Evolutionary conservation across 441 rosid genomes (phyloP).

Genomic region (Dalechampia spathulata): DNA sequence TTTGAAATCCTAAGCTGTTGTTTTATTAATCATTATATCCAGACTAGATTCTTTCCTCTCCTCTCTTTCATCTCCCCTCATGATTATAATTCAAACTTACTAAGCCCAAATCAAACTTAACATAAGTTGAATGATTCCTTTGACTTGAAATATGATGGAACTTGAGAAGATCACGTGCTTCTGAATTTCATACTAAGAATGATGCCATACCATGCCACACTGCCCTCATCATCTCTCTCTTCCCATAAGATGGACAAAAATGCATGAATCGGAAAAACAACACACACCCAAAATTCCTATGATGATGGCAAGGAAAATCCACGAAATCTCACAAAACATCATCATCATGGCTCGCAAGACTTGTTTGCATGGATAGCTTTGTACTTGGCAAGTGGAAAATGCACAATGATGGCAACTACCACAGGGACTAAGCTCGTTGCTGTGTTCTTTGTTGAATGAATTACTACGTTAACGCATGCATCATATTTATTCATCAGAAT

Average conservation of each 20-base stretch:
- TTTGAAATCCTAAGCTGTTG: background rate
- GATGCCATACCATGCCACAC: too few relatives aligned
- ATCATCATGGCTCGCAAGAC: background rate
- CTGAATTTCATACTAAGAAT: too few relatives aligned
- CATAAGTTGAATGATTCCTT: too few relatives aligned
- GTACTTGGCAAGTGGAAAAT: background rate
- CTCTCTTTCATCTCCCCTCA: background rate
- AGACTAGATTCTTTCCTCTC: background rate
- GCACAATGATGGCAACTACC: slow-evolving; percentile 1
- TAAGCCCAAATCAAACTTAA: too few relatives aligned
- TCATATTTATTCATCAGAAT: background rate
- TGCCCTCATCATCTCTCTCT: too few relatives aligned
- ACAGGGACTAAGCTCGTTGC: background rate
- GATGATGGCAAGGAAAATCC: too few relatives aligned
- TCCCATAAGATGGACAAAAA: too few relatives aligned
- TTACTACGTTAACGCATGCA: slow-evolving; percentile 5
- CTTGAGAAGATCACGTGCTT: too few relatives aligned
- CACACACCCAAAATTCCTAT: too few relatives aligned
- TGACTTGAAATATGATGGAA: too few relatives aligned
- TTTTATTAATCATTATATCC: slow-evolving; percentile 1
- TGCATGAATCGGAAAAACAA: too few relatives aligned
- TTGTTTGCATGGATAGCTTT: background rate
- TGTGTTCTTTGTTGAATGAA: background rate
- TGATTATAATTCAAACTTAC: too few relatives aligned
- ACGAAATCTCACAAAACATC: background rate